These are phyloP conservation scores for Tolypocladium ovalisporum DNA, from an alignment of 2,329 filamentous ascomycete genomes.

Conservation along the genomic window DNA sequence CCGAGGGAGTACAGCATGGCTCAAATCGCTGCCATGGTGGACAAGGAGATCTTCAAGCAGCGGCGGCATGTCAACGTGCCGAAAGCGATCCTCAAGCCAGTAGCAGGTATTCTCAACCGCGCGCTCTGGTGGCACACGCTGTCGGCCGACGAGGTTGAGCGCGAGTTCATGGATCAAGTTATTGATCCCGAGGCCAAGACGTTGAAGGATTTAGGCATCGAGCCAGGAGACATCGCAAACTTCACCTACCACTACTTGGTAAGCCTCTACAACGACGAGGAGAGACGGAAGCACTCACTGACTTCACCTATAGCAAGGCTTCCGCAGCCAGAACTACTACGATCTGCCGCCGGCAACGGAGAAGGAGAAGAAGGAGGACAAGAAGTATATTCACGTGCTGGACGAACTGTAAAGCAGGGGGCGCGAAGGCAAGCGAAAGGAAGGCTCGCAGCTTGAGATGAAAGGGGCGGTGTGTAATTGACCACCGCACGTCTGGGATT, in stretches of 20 bases:
- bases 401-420: slow-evolving; percentile 58
- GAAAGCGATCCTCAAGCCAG: slow-evolving; percentile 65
- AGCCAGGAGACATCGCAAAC: slow-evolving; percentile 74
- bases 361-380: slow-evolving; percentile 88
- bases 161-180: slow-evolving; percentile 84
- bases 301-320: slow-evolving; percentile 58
- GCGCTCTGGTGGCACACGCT: slow-evolving; percentile 80
- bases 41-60: slow-evolving; percentile 84
- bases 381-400: slow-evolving; percentile 90
- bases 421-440: background rate
- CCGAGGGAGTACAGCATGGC: slow-evolving; percentile 85
- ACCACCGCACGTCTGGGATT: background rate
- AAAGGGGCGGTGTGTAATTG: background rate
- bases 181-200: slow-evolving; percentile 91
- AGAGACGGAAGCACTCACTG: slow-evolving; percentile 8
- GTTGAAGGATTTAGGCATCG: slow-evolving; percentile 85
- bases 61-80: slow-evolving; percentile 87
- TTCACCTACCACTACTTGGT: slow-evolving; percentile 92
- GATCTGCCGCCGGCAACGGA: slow-evolving; percentile 91
- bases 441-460: background rate
- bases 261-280: slow-evolving; percentile 25
- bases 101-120: slow-evolving; percentile 66
- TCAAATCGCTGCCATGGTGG: slow-evolving; percentile 78
- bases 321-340: slow-evolving; percentile 79
- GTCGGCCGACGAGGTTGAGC: slow-evolving; percentile 77